Percentiles rank a stretch among this genome's conserved stretches.
Conservation (phyloP, 202 grass and related monocot species). For the Schoenoplectus tabernaemontani region DNA sequence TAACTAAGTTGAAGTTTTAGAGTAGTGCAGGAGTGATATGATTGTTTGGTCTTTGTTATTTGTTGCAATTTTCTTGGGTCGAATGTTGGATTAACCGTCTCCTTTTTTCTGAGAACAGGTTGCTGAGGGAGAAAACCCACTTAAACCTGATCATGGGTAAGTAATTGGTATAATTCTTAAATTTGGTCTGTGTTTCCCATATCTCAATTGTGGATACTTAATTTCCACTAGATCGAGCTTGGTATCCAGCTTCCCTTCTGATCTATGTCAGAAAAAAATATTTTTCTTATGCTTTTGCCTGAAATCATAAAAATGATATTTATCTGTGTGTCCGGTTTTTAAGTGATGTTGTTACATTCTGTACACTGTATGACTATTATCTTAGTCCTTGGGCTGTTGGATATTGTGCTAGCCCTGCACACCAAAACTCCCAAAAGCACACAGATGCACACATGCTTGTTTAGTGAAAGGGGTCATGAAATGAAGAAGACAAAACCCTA, state of each 20-base stretch:
- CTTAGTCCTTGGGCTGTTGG: background rate
- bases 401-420: background rate
- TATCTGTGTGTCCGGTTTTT: background rate
- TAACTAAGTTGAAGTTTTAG: conserved; percentile 1
- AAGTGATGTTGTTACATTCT: background rate
- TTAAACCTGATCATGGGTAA: conserved; percentile 62
- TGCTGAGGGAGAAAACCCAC: conserved; percentile 65
- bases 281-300: background rate
- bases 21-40: background rate
- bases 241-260: background rate
- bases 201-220: background rate
- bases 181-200: background rate
- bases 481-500: background rate
- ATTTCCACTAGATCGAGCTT: background rate
- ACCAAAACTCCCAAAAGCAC: background rate
- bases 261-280: background rate
- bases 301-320: background rate
- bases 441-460: background rate
- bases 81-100: conserved; percentile 5
- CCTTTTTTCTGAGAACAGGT: conserved; percentile 45
- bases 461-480: background rate
- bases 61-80: background rate
- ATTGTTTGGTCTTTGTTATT: conserved; percentile 8
- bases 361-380: background rate
- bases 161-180: background rate